Evolutionary conservation across 1,284 basidiomycete genomes (phyloP), one percentile per base, ranked within the genome.

Genomic region (Apiotrichum gamsii): DNA sequence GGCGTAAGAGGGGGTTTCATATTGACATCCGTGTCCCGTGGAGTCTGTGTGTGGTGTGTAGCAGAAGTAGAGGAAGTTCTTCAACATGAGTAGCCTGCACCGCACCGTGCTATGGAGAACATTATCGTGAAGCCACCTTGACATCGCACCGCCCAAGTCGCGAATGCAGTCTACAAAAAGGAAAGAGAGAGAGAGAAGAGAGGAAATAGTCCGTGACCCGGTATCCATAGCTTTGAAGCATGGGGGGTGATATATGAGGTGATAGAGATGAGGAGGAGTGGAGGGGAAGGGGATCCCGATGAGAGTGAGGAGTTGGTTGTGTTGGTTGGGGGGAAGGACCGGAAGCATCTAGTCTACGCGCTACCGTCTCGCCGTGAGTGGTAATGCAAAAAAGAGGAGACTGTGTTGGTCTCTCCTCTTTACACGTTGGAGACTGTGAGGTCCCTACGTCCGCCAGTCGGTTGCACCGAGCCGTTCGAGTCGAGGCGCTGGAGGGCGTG

Each of bases 401-500:
- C 25, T 28, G 25, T 11, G 25, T 11, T 28, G 8, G 25, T 28
- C 25, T 10, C n/a, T 28, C 25, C 19, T 20, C 14, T 20, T 47
- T 47, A 47, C 29, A 31, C 30, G 23, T 47, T 47, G 6, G 46
- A 42, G 39, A 47, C 46, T 20, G 46, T 47, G 11, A 47, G 39
- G 29, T 41, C 46, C n/a, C 46, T 39, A 15, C 31, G 33, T 14
- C n/a, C n/a, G n/a, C 15, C 9, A 9, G 39, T 6, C 11, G 33
- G 24, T 25, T 47, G 28, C 3, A 37, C 34, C 11, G 39, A 42
- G 3, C 39, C 46, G n/a, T 42, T 33, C 19, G 39, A 42, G 28
- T 31, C 37, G 3, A 28, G 38, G 3, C 44, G 36, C 15, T 35
- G n/a, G 24, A 36, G 33, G 8, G 32, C 32, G 29, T 20, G 19